Conservation (phyloP, 768 basidiomycete genomes). For the Hericium coralloides region DNA sequence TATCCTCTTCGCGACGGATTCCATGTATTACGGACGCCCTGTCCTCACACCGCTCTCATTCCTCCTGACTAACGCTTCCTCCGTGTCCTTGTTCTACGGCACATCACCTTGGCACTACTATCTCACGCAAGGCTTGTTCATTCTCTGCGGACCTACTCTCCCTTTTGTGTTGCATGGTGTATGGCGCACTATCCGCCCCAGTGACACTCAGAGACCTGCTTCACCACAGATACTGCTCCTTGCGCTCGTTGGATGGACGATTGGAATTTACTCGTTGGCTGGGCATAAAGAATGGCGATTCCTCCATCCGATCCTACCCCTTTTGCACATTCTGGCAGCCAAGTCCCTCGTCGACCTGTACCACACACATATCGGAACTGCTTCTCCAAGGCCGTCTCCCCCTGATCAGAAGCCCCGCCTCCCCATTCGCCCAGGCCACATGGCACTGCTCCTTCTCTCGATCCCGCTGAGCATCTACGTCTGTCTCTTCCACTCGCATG, state of each 20-base stretch:
- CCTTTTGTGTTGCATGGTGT: conserved; percentile 66
- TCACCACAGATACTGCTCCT: conserved; percentile 34
- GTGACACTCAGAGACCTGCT: not conserved
- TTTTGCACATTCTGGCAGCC: conserved; percentile 73
- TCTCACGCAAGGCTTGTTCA: conserved; percentile 73
- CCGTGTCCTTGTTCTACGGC: conserved; percentile 91
- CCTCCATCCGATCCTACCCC: conserved; percentile 82
- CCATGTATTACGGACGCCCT: conserved; percentile 53
- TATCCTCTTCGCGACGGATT: conserved; percentile 40
- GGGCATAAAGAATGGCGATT: conserved; percentile 99
- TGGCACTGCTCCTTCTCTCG: conserved; percentile 40
- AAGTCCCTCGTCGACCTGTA: conserved; percentile 49
- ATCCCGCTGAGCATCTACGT: conserved; percentile 62
- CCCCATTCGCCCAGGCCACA: conserved; percentile 27
- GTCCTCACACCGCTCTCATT: conserved; percentile 81
- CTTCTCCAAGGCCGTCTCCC: not conserved
- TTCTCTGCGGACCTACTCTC: conserved; percentile 63
- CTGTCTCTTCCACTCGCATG: conserved; percentile 67
- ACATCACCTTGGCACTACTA: conserved; percentile 85
- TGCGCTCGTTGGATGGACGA: conserved; percentile 48
- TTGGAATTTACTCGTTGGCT: conserved; percentile 63
- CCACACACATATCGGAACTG: conserved; percentile 5
- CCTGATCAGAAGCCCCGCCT: not conserved
- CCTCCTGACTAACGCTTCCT: conserved; percentile 70
- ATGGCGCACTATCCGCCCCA: conserved; percentile 24